Evolutionary conservation across 2,329 filamentous ascomycete species (phyloP), one percentile per base, ranked within the genome.

Genomic region (Venturia carpophila): DNA sequence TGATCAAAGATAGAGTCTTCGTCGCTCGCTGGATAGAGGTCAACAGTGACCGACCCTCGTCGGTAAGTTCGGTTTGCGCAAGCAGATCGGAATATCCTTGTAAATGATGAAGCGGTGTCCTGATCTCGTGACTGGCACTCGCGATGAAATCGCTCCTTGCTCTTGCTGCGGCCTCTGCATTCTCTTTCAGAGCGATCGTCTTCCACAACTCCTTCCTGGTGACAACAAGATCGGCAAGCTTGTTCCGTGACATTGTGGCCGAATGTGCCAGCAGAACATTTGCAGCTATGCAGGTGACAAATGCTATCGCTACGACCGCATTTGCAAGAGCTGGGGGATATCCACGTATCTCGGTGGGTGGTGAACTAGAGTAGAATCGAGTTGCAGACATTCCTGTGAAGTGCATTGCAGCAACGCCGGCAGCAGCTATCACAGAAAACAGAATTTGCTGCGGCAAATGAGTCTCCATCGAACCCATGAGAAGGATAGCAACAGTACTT

Each of bases 81-180:
- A 75, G 67, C 30, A 75, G 63, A 66, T 75, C 74, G 56, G 69
- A 71, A 64, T 75, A 75, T 17, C 74, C 74, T 68, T 75, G 73
- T 24, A 75, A 68, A 66, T 75, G 73, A 68, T 75, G 73, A 19
- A 75, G 68, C 10, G 73, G 73, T 24, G 73, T 75, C 21, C 74
- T 70, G 66, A 75, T 75, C 62, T 75, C 74, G 65, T 75, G 74
- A 30, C 72, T 74, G 34, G 74, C 74, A 3, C 71, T 72, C 45
- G 73, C 73, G 63, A 75, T 75, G 60, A 75, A 75, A 49, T 72
- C 71, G 62, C 70, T 73, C 58, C 73, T 67, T 10, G 73, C 73
- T 3, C 71, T 67, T 37, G 73, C 71, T 34, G 72, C 69, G 5
- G 71, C 72, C 62, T 75, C 72, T 24, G 73, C 73, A 65, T 71